These are phyloP conservation scores for Clavispora fructus DNA, from an alignment of 805 yeast genomes.

Conservation along the genomic window DNA sequence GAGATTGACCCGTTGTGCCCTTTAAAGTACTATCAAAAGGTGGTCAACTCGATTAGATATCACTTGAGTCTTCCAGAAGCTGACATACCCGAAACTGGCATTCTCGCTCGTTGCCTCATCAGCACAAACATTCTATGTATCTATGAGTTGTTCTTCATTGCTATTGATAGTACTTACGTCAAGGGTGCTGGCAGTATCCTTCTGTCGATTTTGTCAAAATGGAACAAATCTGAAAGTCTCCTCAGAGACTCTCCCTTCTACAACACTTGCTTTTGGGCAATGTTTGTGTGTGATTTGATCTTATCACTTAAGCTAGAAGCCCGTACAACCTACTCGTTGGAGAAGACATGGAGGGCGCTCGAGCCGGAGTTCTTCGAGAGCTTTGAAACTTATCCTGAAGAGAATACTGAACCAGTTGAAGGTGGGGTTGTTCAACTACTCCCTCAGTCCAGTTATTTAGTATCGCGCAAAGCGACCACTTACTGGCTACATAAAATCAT, in stretches of 20 bases:
- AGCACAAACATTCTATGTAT: slow-evolving; percentile 34
- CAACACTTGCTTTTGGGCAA: slow-evolving; percentile 33
- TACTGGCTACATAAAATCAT: slow-evolving; percentile 35
- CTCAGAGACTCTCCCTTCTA: slow-evolving; percentile 26
- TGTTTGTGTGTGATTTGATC: slow-evolving; percentile 30
- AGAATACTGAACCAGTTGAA: slow-evolving; percentile 2
- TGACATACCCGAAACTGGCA: slow-evolving; percentile 21
- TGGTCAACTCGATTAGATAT: slow-evolving; percentile 28
- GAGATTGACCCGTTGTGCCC: slow-evolving; percentile 26
- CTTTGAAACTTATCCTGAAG: slow-evolving; percentile 7
- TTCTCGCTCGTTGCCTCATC: slow-evolving; percentile 30
- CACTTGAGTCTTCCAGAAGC: slow-evolving; percentile 23
- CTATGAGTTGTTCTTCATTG: slow-evolving; percentile 35
- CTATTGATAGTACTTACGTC: slow-evolving; percentile 32
- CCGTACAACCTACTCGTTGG: slow-evolving; percentile 29
- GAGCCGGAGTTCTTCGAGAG: slow-evolving; percentile 26
- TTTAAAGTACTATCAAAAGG: slow-evolving; percentile 32
- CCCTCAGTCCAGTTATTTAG: slow-evolving; percentile 6
- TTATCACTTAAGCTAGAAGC: slow-evolving; percentile 26
- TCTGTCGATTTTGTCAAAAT: slow-evolving; percentile 21
- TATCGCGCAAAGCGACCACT: slow-evolving; percentile 14
- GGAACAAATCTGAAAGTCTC: slow-evolving; percentile 13
- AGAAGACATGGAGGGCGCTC: slow-evolving; percentile 27
- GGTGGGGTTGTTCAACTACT: background rate
- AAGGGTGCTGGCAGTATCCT: slow-evolving; percentile 34